A percentile compares a stretch with the other conserved stretches of the same genome.
Conservation (phyloP, 192 early-diverging fungal genomes). For the Backusella australiensis region DNA sequence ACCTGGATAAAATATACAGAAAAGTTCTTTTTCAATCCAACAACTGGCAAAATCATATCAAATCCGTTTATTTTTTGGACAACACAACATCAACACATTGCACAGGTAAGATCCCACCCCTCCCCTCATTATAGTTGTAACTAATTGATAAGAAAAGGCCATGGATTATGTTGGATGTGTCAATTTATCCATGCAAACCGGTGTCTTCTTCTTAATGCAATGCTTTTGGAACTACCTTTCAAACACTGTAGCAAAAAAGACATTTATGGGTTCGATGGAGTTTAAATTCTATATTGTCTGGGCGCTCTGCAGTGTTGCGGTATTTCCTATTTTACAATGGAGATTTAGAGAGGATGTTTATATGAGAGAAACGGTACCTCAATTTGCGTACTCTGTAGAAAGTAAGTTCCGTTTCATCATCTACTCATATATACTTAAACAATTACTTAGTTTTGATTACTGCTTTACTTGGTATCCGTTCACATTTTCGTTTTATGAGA, state of each 20-base stretch:
- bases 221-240: constrained; percentile 48
- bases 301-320: constrained; percentile 21
- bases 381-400: constrained; percentile 36
- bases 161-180: constrained; percentile 22
- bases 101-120: background rate
- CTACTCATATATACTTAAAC: no score
- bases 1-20: constrained; percentile 32
- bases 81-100: constrained; percentile 7
- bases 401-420: background rate
- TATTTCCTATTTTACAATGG: constrained; percentile 41
- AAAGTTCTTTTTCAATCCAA: background rate
- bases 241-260: constrained; percentile 35
- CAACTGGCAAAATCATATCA: constrained; percentile 3
- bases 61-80: constrained; percentile 24
- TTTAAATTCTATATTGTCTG: constrained; percentile 43
- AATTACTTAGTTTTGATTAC: constrained; percentile 19
- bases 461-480: constrained; percentile 19
- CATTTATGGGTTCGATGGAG: constrained; percentile 44
- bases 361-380: constrained; percentile 39
- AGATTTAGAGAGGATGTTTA: constrained; percentile 11
- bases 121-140: no score
- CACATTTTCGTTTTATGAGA: constrained; percentile 16
- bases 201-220: constrained; percentile 42
- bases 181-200: constrained; percentile 23
- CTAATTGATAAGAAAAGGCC: background rate